Evolutionary conservation across 495 filamentous ascomycete genomes (phyloP).

Genomic region (Penicillium subrubescens): DNA sequence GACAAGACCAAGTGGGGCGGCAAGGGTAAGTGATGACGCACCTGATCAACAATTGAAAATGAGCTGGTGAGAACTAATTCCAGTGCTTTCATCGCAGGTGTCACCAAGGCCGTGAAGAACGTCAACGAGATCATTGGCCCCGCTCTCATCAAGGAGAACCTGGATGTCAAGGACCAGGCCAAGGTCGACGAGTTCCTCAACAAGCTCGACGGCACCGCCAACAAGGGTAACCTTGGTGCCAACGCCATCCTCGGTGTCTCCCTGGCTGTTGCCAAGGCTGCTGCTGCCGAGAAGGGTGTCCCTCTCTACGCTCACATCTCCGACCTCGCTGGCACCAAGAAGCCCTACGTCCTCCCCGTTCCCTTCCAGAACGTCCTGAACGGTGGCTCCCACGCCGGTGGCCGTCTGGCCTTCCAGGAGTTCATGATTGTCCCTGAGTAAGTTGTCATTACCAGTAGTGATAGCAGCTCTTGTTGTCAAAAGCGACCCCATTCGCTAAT

Average conservation of each 20-base stretch:
- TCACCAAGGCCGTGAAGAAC: slow-evolving; percentile 92
- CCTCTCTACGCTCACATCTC: slow-evolving; percentile 98
- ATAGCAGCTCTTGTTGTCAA: neutral
- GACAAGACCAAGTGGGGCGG: slow-evolving; percentile 97
- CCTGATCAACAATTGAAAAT: neutral
- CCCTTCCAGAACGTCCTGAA: slow-evolving; percentile 99
- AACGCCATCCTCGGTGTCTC: slow-evolving; percentile 98
- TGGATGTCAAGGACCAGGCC: slow-evolving; percentile 97
- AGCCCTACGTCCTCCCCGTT: slow-evolving; percentile 98
- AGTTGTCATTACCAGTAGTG: slow-evolving; percentile 25
- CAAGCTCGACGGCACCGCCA: slow-evolving; percentile 91
- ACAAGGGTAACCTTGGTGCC: slow-evolving; percentile 98
- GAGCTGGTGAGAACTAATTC: slow-evolving; percentile 17
- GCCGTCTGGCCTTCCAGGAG: slow-evolving; percentile 98
- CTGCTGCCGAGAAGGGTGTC: slow-evolving; percentile 96
- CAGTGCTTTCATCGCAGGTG: slow-evolving; percentile 46
- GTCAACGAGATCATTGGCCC: slow-evolving; percentile 94
- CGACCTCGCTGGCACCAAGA: slow-evolving; percentile 98
- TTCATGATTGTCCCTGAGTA: slow-evolving; percentile 99
- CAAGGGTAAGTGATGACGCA: slow-evolving; percentile 63
- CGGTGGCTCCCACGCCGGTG: slow-evolving; percentile 98
- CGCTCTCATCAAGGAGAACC: slow-evolving; percentile 84
- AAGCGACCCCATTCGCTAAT: neutral
- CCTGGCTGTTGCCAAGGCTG: slow-evolving; percentile 96
- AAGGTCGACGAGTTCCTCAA: slow-evolving; percentile 93